Evolutionary conservation across 164 flowering plant genomes (phyloP).

Genomic region (Dillenia turbinata): DNA sequence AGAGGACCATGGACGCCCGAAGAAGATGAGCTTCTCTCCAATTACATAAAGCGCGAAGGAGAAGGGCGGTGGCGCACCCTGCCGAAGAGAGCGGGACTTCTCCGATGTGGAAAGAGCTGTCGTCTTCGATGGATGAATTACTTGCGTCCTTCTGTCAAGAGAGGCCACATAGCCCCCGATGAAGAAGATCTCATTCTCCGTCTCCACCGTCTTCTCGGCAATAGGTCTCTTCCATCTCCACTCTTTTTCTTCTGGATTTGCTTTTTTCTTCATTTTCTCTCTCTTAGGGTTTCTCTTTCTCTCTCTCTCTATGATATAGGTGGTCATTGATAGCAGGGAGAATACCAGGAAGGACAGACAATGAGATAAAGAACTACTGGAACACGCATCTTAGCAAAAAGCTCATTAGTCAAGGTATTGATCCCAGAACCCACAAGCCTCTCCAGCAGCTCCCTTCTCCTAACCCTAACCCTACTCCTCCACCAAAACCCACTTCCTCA

Average conservation of each 20-base stretch:
- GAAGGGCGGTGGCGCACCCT: conserved; percentile 65
- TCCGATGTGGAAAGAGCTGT: conserved; percentile 77
- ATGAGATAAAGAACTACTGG: conserved; percentile 81
- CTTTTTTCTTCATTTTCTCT: background rate
- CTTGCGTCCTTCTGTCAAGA: conserved; percentile 64
- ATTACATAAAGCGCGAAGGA: conserved; percentile 41
- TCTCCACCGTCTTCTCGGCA: conserved; percentile 73
- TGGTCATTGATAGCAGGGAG: conserved; percentile 81
- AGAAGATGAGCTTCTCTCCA: conserved; percentile 46
- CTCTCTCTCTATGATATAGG: conserved; percentile 18
- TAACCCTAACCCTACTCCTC: conserved; percentile 13
- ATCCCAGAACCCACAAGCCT: conserved; percentile 71
- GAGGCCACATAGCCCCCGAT: conserved; percentile 66
- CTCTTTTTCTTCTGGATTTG: conserved; percentile 4
- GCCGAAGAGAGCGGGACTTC: conserved; percentile 58
- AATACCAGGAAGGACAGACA: conserved; percentile 67
- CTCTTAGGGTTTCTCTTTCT: conserved; percentile 1
- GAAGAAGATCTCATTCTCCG: conserved; percentile 79
- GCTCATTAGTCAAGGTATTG: conserved; percentile 62
- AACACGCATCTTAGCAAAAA: conserved; percentile 72
- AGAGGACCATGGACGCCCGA: conserved; percentile 74
- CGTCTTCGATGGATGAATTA: conserved; percentile 85
- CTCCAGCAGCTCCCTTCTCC: conserved; percentile 2
- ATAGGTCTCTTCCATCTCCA: conserved; percentile 35
- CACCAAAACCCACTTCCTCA: conserved; percentile 23